A percentile compares a stretch with the other conserved stretches of the same genome.
Evolutionary conservation across 2,329 filamentous ascomycete genomes (phyloP).

Genomic region (Helotiales sp.): DNA sequence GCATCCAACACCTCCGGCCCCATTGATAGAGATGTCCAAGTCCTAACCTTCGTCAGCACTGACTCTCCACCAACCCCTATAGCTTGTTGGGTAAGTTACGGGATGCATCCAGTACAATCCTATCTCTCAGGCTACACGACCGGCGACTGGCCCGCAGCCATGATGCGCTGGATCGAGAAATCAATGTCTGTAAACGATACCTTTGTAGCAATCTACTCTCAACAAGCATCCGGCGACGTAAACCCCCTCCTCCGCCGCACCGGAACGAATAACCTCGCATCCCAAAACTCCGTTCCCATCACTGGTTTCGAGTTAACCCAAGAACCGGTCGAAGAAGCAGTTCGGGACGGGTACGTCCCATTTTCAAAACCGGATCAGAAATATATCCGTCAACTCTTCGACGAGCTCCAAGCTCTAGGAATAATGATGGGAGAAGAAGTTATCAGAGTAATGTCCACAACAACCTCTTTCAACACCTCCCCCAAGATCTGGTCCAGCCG

Average conservation of each 20-base stretch:
- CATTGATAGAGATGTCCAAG: not conserved
- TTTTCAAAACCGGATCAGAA: not conserved
- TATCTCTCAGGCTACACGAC: not conserved
- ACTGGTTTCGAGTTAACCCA: not conserved
- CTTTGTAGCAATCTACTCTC: not conserved
- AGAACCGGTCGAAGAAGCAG: not conserved
- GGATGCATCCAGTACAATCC: not conserved
- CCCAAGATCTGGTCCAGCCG: not conserved
- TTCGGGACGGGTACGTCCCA: not conserved
- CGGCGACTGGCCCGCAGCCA: not conserved
- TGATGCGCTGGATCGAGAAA: not conserved
- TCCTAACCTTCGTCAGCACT: not conserved
- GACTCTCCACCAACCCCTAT: not conserved
- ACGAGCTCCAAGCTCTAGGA: not conserved
- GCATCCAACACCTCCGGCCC: not conserved
- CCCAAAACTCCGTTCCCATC: not conserved
- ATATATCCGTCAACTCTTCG: not conserved
- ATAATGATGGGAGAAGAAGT: not conserved
- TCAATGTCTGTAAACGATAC: not conserved
- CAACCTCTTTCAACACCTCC: not conserved
- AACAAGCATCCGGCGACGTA: constrained; percentile 1
- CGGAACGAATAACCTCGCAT: not conserved
- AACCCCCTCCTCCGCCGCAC: not conserved
- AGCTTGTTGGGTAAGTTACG: not conserved
- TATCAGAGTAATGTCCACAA: not conserved